A percentile compares a stretch with the other conserved stretches of the same genome.
Evolutionary conservation across 306 rosid species (phyloP).

Genomic region (Luffa aegyptiaca): DNA sequence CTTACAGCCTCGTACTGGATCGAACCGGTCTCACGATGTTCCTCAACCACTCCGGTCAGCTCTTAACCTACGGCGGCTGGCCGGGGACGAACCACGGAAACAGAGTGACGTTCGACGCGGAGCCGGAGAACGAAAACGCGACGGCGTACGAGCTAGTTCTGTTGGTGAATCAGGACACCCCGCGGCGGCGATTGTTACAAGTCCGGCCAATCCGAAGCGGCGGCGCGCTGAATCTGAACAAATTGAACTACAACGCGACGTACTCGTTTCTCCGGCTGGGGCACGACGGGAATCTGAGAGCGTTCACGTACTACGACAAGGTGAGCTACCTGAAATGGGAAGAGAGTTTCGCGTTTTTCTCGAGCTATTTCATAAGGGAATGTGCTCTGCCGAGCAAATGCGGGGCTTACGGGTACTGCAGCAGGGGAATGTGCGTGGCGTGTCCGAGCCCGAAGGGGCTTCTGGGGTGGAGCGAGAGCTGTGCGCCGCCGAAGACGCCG

Average conservation of each 20-base stretch:
- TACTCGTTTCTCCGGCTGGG: conserved; percentile 20
- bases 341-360: conserved; percentile 25
- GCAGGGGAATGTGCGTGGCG: conserved; percentile 20
- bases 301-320: conserved; percentile 16
- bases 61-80: conserved; percentile 26
- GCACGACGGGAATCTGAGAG: conserved; percentile 21
- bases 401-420: conserved; percentile 20
- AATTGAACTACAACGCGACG: conserved; percentile 19
- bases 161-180: not conserved
- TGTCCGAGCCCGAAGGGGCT: conserved; percentile 26
- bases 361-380: conserved; percentile 18
- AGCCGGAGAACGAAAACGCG: not conserved
- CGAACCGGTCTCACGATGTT: conserved; percentile 16
- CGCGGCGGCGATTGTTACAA: conserved; percentile 11
- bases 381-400: conserved; percentile 28
- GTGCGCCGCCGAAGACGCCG: conserved; percentile 22
- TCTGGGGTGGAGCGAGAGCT: conserved; percentile 25
- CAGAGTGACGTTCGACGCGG: conserved; percentile 7
- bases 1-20: conserved; percentile 15
- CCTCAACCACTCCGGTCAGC: conserved; percentile 16
- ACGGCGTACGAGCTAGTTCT: conserved; percentile 21
- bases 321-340: conserved; percentile 15
- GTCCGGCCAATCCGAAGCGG: conserved; percentile 16
- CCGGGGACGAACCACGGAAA: not conserved
- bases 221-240: not conserved